Conservation (phyloP, 352 stramenopile species). For the Phytophthora lateralis region DNA sequence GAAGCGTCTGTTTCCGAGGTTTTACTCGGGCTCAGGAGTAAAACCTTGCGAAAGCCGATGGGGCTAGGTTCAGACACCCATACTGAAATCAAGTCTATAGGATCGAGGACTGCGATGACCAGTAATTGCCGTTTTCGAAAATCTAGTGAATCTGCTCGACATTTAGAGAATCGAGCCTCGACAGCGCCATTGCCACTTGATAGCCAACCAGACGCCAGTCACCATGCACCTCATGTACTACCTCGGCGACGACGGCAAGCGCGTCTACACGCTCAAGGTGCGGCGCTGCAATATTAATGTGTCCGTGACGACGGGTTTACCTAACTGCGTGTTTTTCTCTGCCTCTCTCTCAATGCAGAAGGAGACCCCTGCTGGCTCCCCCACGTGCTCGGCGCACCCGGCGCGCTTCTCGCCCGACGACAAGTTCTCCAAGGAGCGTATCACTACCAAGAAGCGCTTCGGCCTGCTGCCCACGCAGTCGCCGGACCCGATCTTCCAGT, state of each 20-base stretch:
- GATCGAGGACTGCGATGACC: slow-evolving; percentile 15
- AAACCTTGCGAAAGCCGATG: slow-evolving; percentile 2
- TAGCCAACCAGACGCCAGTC: slow-evolving; percentile 14
- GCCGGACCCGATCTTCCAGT: slow-evolving; percentile 87
- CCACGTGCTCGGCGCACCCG: slow-evolving; percentile 96
- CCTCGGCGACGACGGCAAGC: slow-evolving; percentile 94
- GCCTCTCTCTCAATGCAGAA: slow-evolving; percentile 77
- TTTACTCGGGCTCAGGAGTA: slow-evolving; percentile 20
- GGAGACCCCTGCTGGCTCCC: slow-evolving; percentile 91
- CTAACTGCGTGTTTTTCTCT: background rate
- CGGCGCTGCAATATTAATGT: slow-evolving; percentile 5
- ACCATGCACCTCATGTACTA: slow-evolving; percentile 99
- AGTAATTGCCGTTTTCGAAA: slow-evolving; percentile 38
- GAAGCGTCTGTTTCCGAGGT: slow-evolving; percentile 26
- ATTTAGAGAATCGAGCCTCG: background rate
- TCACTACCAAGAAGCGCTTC: slow-evolving; percentile 99
- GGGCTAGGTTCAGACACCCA: background rate
- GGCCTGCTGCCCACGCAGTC: slow-evolving; percentile 96
- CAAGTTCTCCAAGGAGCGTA: slow-evolving; percentile 98
- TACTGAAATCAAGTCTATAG: slow-evolving; percentile 8
- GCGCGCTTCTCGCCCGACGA: slow-evolving; percentile 99
- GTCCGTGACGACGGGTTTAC: background rate
- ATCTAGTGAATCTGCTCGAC: slow-evolving; percentile 6
- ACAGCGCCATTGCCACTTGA: slow-evolving; percentile 6
- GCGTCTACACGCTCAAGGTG: slow-evolving; percentile 99